Percentiles rank a stretch among this genome's conserved stretches.
Evolutionary conservation across 176 grass and related monocot species (phyloP).

Genomic region (Ensete glaucum): DNA sequence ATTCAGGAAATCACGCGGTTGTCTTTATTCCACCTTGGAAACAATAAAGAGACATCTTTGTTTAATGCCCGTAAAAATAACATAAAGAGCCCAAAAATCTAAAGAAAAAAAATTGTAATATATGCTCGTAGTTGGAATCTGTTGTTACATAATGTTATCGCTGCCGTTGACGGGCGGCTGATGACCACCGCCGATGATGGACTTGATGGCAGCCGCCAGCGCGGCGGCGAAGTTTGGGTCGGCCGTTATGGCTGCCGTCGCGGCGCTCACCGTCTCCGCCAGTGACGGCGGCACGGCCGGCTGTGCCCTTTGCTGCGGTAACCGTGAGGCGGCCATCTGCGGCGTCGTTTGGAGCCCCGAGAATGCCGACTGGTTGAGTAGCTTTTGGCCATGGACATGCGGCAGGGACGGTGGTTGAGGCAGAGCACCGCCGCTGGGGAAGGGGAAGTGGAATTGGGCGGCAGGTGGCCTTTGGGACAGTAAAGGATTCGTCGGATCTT

Average conservation of each 20-base stretch:
- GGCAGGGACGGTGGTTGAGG: too few species aligned
- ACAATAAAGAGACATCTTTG: too few species aligned
- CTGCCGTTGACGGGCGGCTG: conserved; percentile 14
- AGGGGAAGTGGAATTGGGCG: conserved; percentile 39
- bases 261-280: conserved; percentile 56
- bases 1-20: too few species aligned
- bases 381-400: conserved; percentile 17
- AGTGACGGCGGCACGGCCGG: conserved; percentile 8
- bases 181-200: conserved; percentile 55
- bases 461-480: conserved; percentile 22
- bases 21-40: too few species aligned
- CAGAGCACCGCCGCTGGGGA: neutral
- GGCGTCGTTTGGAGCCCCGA: conserved; percentile 76
- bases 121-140: conserved; percentile 16
- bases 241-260: conserved; percentile 60
- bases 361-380: conserved; percentile 71
- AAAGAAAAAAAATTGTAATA: conserved; percentile 18
- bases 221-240: conserved; percentile 89
- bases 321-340: conserved; percentile 20
- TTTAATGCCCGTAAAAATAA: too few species aligned
- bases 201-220: conserved; percentile 72
- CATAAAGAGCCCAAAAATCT: neutral
- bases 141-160: neutral
- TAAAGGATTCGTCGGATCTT: conserved; percentile 36
- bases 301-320: conserved; percentile 31